Percentiles rank a stretch among this genome's conserved stretches.
These are phyloP conservation scores for Sporisorium reilianum DNA, from an alignment of 1,284 basidiomycete species.

Conservation along the genomic window DNA sequence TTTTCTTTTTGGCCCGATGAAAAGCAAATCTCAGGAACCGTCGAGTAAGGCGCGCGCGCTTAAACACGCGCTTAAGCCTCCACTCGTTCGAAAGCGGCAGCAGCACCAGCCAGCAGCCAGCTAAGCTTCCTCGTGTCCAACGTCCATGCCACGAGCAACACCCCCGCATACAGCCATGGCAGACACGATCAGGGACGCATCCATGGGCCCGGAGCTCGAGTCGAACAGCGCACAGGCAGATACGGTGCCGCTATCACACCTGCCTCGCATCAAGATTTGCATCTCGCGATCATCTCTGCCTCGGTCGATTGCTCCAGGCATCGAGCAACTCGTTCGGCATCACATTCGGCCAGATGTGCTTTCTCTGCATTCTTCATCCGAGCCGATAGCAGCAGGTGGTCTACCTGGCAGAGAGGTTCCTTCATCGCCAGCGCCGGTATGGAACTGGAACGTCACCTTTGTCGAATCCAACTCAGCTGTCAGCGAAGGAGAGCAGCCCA, in stretches of 20 bases:
- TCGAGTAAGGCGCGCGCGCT: not conserved
- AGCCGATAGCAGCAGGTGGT: slow-evolving; percentile 13
- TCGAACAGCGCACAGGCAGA: slow-evolving; percentile 8
- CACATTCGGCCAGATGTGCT: slow-evolving; percentile 35
- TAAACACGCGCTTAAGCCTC: not conserved
- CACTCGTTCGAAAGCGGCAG: not conserved
- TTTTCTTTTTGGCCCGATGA: not conserved
- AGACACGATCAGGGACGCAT: not conserved
- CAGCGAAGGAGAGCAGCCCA: not conserved
- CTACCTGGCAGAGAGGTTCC: not conserved
- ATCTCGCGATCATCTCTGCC: slow-evolving; percentile 25
- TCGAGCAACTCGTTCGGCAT: slow-evolving; percentile 23
- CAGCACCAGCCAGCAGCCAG: slow-evolving; percentile 1
- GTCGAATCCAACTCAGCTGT: slow-evolving; percentile 1
- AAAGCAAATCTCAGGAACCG: not conserved
- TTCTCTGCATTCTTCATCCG: not conserved
- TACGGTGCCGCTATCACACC: slow-evolving; percentile 18
- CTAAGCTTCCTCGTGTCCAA: not conserved
- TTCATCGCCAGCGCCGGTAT: slow-evolving; percentile 6
- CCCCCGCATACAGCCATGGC: too few species aligned
- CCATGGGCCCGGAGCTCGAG: slow-evolving; percentile 31
- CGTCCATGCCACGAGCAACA: not conserved
- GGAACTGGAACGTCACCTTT: slow-evolving; percentile 43
- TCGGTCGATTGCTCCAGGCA: slow-evolving; percentile 9
- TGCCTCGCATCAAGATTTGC: slow-evolving; percentile 27